phyloP scores from a whole-genome alignment of 2,329 filamentous ascomycete species.

The Juglanconis sp. region DNA sequence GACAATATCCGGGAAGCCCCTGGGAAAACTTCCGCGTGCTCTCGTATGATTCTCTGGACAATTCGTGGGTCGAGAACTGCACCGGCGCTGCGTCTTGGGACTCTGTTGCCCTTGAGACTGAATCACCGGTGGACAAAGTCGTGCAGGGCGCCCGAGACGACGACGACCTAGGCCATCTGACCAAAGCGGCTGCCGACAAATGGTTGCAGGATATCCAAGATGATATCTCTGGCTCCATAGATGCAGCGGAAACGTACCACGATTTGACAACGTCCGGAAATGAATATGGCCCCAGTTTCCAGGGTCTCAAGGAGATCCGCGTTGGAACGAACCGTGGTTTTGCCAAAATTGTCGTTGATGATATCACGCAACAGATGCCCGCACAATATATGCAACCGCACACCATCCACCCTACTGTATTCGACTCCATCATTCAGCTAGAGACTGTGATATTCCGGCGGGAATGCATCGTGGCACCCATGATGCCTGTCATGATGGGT shows the following conservation, averaged over 20 bases:
- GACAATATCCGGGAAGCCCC: neutral
- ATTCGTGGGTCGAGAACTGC: conserved; percentile 5
- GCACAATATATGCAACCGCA: conserved; percentile 4
- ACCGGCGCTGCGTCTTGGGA: neutral
- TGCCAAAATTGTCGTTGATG: neutral
- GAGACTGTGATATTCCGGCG: neutral
- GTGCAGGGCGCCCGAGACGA: neutral
- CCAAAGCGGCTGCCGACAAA: neutral
- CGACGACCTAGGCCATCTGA: neutral
- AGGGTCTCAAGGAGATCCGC: neutral
- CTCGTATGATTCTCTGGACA: neutral
- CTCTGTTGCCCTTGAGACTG: neutral
- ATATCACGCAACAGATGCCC: neutral
- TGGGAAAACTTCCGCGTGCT: conserved; percentile 7
- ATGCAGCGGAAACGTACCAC: neutral
- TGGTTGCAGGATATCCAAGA: neutral
- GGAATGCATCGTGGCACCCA: conserved; percentile 9
- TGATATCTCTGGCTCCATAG: neutral
- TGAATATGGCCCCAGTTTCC: conserved; percentile 9
- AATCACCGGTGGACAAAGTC: neutral
- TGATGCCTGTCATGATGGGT: conserved; percentile 13
- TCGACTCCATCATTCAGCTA: conserved; percentile 4
- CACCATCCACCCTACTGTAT: neutral
- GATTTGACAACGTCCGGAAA: conserved; percentile 5
- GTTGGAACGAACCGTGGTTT: neutral